Evolutionary conservation across 2,329 filamentous ascomycete genomes (phyloP).

Genomic region (Chaetomium sp.): DNA sequence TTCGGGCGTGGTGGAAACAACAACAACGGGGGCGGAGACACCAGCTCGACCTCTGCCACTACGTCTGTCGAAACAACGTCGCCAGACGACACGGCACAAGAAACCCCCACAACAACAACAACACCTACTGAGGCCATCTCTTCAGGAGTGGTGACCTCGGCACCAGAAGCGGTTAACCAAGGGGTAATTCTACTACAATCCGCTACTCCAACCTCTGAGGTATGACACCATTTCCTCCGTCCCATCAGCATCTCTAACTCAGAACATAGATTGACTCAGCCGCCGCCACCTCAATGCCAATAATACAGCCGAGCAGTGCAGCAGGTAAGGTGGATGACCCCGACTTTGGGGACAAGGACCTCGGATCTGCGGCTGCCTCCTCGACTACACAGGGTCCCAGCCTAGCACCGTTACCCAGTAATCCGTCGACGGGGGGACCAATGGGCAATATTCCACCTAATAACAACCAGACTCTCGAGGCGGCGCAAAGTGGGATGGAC

Average conservation of each 20-base stretch:
- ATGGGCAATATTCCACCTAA: neutral
- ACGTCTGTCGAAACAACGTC: neutral
- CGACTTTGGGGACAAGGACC: neutral
- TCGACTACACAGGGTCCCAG: neutral
- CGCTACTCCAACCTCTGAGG: slow-evolving; percentile 10
- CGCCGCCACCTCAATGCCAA: slow-evolving; percentile 8
- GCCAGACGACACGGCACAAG: neutral
- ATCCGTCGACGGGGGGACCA: slow-evolving; percentile 8
- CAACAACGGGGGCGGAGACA: slow-evolving; percentile 2
- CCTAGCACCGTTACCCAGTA: slow-evolving; percentile 5
- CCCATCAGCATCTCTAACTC: neutral
- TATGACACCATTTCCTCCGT: neutral
- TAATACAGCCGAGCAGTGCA: slow-evolving; percentile 2
- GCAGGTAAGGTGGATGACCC: neutral
- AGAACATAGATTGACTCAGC: slow-evolving; percentile 6
- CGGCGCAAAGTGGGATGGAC: slow-evolving; percentile 16
- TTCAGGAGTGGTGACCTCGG: neutral
- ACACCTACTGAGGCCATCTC: slow-evolving; percentile 1
- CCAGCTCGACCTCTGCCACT: slow-evolving; percentile 1
- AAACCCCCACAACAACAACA: neutral
- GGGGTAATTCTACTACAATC: slow-evolving; percentile 12
- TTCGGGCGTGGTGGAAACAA: slow-evolving; percentile 7
- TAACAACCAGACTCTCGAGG: slow-evolving; percentile 5
- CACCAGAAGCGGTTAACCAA: neutral
- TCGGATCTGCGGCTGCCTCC: neutral